Conservation (phyloP, 768 basidiomycete genomes). For the Kwoniella bestiolae region DNA sequence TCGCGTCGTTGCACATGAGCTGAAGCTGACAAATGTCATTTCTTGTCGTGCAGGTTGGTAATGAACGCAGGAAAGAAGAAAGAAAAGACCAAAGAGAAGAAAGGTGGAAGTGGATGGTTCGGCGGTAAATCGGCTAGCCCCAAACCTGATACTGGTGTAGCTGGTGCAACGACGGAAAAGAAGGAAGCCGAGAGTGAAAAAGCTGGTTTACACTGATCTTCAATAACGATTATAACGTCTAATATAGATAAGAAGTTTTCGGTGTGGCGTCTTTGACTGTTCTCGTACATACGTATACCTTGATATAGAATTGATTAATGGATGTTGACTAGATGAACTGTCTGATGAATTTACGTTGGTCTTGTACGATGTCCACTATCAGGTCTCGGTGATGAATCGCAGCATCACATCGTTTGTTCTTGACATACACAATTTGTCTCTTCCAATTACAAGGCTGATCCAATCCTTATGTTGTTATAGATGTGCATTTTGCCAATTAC, state of each 20-base stretch:
- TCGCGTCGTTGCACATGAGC: background rate
- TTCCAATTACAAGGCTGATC: too few relatives aligned
- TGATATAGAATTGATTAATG: background rate
- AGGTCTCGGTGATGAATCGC: too few relatives aligned
- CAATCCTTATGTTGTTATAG: too few relatives aligned
- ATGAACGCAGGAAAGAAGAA: constrained; percentile 57
- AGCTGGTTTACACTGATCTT: background rate
- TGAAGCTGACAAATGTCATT: too few relatives aligned
- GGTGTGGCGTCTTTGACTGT: background rate
- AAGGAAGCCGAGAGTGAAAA: background rate
- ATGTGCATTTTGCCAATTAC: too few relatives aligned
- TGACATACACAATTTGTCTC: too few relatives aligned
- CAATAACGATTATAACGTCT: background rate
- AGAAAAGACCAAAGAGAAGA: constrained; percentile 53
- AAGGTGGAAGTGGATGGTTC: constrained; percentile 35
- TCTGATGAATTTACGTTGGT: too few relatives aligned
- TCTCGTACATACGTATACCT: background rate
- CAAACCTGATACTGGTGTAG: constrained; percentile 9
- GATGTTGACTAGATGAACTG: too few relatives aligned
- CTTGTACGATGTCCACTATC: background rate
- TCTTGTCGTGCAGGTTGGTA: constrained; percentile 42
- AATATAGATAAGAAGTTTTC: background rate
- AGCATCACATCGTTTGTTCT: too few relatives aligned
- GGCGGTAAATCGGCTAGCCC: constrained; percentile 13
- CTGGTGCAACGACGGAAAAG: background rate